Conservation (phyloP, 164 flowering plant genomes). For the Akebia trifoliata region DNA sequence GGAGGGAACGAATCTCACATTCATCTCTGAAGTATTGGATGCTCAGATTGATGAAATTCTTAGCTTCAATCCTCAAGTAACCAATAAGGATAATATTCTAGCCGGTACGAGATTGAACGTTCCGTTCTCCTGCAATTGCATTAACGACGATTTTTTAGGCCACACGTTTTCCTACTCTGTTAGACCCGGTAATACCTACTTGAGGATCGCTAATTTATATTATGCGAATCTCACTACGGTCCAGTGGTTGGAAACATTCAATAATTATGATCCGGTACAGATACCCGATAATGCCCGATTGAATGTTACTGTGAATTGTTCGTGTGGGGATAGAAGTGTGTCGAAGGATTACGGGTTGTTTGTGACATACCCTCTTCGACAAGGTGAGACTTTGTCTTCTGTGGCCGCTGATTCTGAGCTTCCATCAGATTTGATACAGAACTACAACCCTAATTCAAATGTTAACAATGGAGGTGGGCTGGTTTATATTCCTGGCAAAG, state of each 20-base stretch:
- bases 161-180: constrained; percentile 16
- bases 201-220: constrained; percentile 3
- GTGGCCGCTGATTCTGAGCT: constrained; percentile 17
- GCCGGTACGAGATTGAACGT: constrained; percentile 21
- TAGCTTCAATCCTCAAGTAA: constrained; percentile 24
- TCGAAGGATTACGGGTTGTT: constrained; percentile 40
- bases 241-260: constrained; percentile 9
- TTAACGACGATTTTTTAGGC: constrained; percentile 18
- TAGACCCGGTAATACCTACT: constrained; percentile 16
- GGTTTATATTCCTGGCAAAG: constrained; percentile 34
- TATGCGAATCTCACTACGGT: constrained; percentile 28
- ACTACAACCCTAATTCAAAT: constrained; percentile 24
- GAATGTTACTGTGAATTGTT: constrained; percentile 44
- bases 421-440: constrained; percentile 18
- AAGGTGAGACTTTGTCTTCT: constrained; percentile 24
- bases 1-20: constrained; percentile 13
- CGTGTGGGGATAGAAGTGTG: constrained; percentile 38
- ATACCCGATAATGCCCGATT: constrained; percentile 22
- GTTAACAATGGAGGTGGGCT: constrained; percentile 24
- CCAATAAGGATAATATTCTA: constrained; percentile 17
- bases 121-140: constrained; percentile 42
- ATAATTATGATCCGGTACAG: constrained; percentile 2
- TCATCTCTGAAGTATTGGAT: constrained; percentile 13
- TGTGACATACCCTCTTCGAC: constrained; percentile 40
- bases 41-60: background rate